Evolutionary conservation across 805 yeast genomes (phyloP).

Genomic region (Alloascoidea africana): DNA sequence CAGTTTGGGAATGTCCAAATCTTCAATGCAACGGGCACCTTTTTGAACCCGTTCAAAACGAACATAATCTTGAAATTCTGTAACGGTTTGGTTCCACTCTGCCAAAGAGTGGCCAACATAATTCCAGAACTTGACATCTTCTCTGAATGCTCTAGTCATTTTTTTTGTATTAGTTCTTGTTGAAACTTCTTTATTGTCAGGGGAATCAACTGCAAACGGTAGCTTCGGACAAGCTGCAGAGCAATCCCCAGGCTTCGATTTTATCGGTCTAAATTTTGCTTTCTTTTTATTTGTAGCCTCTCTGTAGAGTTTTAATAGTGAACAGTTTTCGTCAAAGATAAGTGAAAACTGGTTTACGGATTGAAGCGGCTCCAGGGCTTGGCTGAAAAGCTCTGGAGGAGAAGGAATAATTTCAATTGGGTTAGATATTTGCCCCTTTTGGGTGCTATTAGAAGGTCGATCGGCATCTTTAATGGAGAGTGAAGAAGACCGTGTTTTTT

Average conservation of each 20-base stretch:
- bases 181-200: too few relatives aligned
- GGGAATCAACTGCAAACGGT: too few relatives aligned
- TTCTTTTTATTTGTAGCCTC: background rate
- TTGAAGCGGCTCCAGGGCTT: slow-evolving; percentile 1
- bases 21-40: background rate
- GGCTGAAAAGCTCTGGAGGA: slow-evolving; percentile 1
- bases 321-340: background rate
- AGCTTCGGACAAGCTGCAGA: too few relatives aligned
- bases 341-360: background rate
- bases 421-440: too few relatives aligned
- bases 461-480: too few relatives aligned
- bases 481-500: too few relatives aligned
- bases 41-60: background rate
- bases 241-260: too few relatives aligned
- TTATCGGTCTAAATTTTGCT: too few relatives aligned
- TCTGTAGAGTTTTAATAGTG: background rate
- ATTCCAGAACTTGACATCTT: background rate
- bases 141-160: background rate
- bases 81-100: background rate
- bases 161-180: background rate
- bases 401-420: background rate
- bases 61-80: background rate
- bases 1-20: background rate
- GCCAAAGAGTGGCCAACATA: background rate
- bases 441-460: too few relatives aligned